Evolutionary conservation across 805 yeast species (phyloP), one percentile per base, ranked within the genome.

Genomic region (Pichia nakasei): DNA sequence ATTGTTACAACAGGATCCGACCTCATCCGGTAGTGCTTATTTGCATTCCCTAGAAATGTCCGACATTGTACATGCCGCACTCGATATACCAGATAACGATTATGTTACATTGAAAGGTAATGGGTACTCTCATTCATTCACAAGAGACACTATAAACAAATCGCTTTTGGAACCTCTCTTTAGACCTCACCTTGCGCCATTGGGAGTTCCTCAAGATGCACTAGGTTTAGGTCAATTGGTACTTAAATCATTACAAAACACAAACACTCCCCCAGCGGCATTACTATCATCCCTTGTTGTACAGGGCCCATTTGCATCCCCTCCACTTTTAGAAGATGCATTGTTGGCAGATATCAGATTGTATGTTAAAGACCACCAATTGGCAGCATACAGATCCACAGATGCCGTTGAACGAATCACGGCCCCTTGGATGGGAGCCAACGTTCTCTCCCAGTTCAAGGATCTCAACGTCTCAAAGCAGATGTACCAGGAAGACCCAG

Each of bases 341-440:
- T 60, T 80, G 11, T 66, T 75, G 44, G 67, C 70, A 47, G 86
- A 81, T 51, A 59, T 82, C 49, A 63, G 72, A 40, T 69, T 72
- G 47, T 64, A 69, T 48, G 73, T 79, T 53, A 82, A 83, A 7
- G 72, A 70, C 59, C 72, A 60, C 57, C 63, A 58, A 42, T 64
- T 66, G 48, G 60, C 66, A 45, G 66, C 71, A 19, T 67, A 62
- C 29, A 52, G 62, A 37, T 65, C 72, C 31, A 68, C 66, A 12
- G 68, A 63, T 43, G 52, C 66, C 7, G 58, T 63, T 54, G 87
- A 82, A 48, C 70, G 80, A 48, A 75, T 70, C 49, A 74, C 69
- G 50, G 76, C 81, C 40, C 68, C 74, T 21, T 81, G 88, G 88
- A 63, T 80, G 26, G 88, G 88, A n/a, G 86, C 87, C 1, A 74